A percentile compares a stretch with the other conserved stretches of the same genome.
Conservation (phyloP, 805 yeast genomes). For the Metschnikowia aberdeeniae region DNA sequence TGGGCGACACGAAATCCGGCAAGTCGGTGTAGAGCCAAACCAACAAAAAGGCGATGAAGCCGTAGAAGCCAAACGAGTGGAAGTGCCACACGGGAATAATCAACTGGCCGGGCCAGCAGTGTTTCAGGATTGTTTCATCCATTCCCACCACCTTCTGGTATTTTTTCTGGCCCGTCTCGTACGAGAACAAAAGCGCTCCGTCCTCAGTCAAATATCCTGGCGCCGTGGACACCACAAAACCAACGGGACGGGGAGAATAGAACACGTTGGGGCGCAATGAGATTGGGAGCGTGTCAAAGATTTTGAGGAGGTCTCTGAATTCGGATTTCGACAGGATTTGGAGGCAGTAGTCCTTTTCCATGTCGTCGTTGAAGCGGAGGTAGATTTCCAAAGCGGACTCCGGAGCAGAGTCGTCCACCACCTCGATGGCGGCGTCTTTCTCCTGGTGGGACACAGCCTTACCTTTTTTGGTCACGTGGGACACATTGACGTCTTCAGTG, state of each 20-base stretch:
- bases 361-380: conserved; percentile 79
- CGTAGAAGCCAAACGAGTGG: conserved; percentile 40
- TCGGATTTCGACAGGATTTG: conserved; percentile 58
- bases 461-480: conserved; percentile 3
- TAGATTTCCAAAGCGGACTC: conserved; percentile 44
- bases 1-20: conserved; percentile 85
- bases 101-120: conserved; percentile 87
- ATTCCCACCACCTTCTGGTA: conserved; percentile 43
- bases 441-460: not conserved
- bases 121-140: conserved; percentile 51
- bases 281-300: conserved; percentile 67
- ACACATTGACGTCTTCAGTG: conserved; percentile 1
- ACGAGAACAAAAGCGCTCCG: conserved; percentile 72
- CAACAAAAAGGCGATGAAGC: conserved; percentile 39
- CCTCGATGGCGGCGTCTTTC: conserved; percentile 1
- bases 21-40: conserved; percentile 90
- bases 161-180: conserved; percentile 46
- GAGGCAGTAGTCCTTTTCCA: conserved; percentile 87
- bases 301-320: conserved; percentile 53
- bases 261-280: conserved; percentile 78
- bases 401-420: conserved; percentile 2
- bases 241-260: conserved; percentile 59
- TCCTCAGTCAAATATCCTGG: conserved; percentile 84
- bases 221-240: conserved; percentile 55
- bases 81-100: conserved; percentile 68